Evolutionary conservation across 2,329 filamentous ascomycete species (phyloP).

Genomic region (Fonsecaea erecta): DNA sequence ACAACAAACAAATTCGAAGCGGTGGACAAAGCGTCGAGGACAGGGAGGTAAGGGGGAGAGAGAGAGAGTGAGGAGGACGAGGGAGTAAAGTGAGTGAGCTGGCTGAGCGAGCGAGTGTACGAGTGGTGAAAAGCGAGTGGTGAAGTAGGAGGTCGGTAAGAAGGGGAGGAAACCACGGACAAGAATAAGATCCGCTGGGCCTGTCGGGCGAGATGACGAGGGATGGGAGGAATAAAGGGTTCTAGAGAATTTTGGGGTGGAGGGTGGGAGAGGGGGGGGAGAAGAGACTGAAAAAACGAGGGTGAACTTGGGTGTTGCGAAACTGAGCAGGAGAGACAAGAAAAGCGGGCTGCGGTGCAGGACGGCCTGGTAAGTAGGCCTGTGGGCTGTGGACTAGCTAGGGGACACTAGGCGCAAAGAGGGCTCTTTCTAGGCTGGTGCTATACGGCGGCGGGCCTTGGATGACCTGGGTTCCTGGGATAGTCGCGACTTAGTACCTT

Average conservation of each 20-base stretch:
- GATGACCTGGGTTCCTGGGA: constrained; percentile 14
- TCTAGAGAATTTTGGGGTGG: constrained; percentile 11
- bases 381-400: constrained; percentile 17
- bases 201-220: constrained; percentile 29
- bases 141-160: constrained; percentile 25
- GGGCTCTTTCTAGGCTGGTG: constrained; percentile 10
- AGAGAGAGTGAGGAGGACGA: constrained; percentile 6
- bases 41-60: constrained; percentile 15
- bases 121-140: constrained; percentile 18
- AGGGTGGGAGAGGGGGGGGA: constrained; percentile 9
- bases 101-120: constrained; percentile 8
- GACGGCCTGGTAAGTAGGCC: constrained; percentile 1
- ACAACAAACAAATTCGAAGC: constrained; percentile 15
- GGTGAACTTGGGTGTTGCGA: constrained; percentile 15
- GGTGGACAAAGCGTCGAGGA: constrained; percentile 10
- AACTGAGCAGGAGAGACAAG: constrained; percentile 14
- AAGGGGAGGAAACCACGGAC: constrained; percentile 19
- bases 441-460: constrained; percentile 16
- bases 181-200: constrained; percentile 25
- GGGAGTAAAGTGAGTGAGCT: constrained; percentile 19
- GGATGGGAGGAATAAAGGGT: constrained; percentile 5
- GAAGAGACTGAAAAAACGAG: not conserved
- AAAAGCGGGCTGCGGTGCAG: constrained; percentile 20
- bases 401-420: constrained; percentile 4
- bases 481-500: constrained; percentile 5